phyloP scores from a whole-genome alignment of 345 rosid genomes.

The Toxicodendron radicans region DNA sequence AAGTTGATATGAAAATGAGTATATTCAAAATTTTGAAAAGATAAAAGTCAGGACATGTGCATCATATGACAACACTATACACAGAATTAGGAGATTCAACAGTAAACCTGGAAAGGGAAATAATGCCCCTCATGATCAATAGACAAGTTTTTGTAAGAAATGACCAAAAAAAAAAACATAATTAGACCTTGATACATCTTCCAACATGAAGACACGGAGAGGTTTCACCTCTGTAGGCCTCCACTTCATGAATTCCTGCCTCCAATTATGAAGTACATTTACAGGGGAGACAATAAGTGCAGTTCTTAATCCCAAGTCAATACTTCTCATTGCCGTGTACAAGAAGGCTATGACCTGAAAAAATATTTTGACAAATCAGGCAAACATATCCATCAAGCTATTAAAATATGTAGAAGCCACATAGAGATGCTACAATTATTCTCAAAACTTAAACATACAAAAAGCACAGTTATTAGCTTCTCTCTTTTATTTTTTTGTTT shows the following conservation, averaged over 20 bases:
- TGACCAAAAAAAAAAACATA: not conserved
- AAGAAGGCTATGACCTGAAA: slow-evolving; percentile 95
- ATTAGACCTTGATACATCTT: slow-evolving; percentile 84
- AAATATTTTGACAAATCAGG: slow-evolving; percentile 26
- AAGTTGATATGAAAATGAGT: not conserved
- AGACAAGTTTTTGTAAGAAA: not conserved
- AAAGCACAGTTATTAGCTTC: not conserved
- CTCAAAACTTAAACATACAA: not conserved
- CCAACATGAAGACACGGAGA: slow-evolving; percentile 89
- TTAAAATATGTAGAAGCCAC: not conserved
- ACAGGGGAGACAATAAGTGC: slow-evolving; percentile 95
- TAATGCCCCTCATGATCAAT: slow-evolving; percentile 1
- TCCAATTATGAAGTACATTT: slow-evolving; percentile 99
- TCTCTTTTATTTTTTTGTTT: not conserved
- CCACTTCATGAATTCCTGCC: slow-evolving; percentile 93
- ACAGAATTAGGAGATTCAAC: not conserved
- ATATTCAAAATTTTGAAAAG: not conserved
- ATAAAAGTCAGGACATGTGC: not conserved
- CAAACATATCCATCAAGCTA: slow-evolving; percentile 15
- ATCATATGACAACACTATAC: not conserved
- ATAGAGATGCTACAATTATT: slow-evolving; percentile 1
- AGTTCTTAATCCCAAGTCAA: slow-evolving; percentile 89
- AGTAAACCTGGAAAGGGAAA: not conserved
- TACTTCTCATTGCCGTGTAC: slow-evolving; percentile 88
- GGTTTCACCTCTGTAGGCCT: slow-evolving; percentile 86